Conservation (phyloP, 768 basidiomycete genomes). For the Udeniomyces megalosporus region DNA sequence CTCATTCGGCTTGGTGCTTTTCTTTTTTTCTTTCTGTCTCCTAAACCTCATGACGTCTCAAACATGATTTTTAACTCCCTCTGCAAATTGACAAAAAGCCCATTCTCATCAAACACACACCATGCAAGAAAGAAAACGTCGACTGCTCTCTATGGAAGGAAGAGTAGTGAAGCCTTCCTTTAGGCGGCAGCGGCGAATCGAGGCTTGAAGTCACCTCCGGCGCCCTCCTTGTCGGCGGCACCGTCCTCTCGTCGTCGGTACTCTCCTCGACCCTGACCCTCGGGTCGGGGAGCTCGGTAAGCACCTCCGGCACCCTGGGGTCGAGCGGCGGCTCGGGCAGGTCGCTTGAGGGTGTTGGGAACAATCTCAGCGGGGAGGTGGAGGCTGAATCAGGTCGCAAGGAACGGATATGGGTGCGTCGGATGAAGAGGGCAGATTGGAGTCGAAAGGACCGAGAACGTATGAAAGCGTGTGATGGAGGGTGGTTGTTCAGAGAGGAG, state of each 20-base stretch:
- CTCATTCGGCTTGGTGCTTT: too few species aligned
- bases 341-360: constrained; percentile 93
- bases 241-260: constrained; percentile 47
- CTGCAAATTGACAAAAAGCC: too few species aligned
- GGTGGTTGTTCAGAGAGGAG: neutral
- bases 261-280: constrained; percentile 54
- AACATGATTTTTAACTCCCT: too few species aligned
- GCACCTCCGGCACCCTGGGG: constrained; percentile 51
- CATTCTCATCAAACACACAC: too few species aligned
- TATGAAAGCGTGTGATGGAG: neutral
- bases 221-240: too few species aligned
- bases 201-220: constrained; percentile 8
- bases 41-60: too few species aligned
- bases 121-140: too few species aligned
- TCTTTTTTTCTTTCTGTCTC: too few species aligned
- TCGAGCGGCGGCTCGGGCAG: constrained; percentile 51
- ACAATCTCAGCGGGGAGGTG: constrained; percentile 93
- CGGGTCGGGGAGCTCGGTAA: constrained; percentile 75
- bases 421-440: neutral
- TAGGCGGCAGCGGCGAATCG: constrained; percentile 9
- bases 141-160: too few species aligned
- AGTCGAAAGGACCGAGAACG: neutral
- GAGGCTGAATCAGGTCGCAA: constrained; percentile 40
- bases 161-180: too few species aligned
- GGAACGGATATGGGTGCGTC: neutral